Evolutionary conservation across 2,329 filamentous ascomycete genomes (phyloP), one percentile per base, ranked within the genome.

Genomic region (Alternaria viburni): DNA sequence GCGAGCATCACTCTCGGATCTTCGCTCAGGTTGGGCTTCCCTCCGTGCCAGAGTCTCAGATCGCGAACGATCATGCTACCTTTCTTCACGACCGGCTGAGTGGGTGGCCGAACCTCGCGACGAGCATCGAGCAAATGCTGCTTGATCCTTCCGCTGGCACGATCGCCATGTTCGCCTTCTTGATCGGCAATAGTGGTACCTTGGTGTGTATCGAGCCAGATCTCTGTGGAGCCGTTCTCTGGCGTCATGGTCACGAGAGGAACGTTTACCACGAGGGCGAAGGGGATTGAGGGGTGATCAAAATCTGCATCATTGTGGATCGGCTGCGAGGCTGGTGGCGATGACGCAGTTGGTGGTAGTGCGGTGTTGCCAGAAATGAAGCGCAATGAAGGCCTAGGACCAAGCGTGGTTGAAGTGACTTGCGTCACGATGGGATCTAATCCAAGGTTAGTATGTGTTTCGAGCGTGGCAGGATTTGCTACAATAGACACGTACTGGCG

Each of bases 361-460:
- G 77, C 77, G 19, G 77, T 78, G 59, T 80, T 80, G 9, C 75
- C 74, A 3, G 77, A 79, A 19, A 79, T 60, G 52, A 78, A 79
- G 12, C 73, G 69, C 15, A 79, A 57, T 6, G 70, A 71, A 6
- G 77, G 77, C 4, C 57, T 59, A 0, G 77, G 77, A 3, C 77
- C 77, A 9, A 80, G 65, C 3, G 80, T 77, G 0, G 83, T 82
- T 0, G 86, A 84, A 1, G 86, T 86, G 45, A 88, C 81, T 70
- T 89, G 87, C 0, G 82, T 86, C 1, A 85, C 85, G 15, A 88
- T 84, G 5, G 82, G 82, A 61, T 88, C 85, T 86, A 58, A n/a
- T 17, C 11, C 32, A 47, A 15, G 8, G 26, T 64, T 25, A 57
- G 43, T 21, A 46, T 23, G 36, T 10, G 6, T 30, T 36, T 23